Conservation (phyloP, 2,329 filamentous ascomycete species). For the Diaporthe sp. region DNA sequence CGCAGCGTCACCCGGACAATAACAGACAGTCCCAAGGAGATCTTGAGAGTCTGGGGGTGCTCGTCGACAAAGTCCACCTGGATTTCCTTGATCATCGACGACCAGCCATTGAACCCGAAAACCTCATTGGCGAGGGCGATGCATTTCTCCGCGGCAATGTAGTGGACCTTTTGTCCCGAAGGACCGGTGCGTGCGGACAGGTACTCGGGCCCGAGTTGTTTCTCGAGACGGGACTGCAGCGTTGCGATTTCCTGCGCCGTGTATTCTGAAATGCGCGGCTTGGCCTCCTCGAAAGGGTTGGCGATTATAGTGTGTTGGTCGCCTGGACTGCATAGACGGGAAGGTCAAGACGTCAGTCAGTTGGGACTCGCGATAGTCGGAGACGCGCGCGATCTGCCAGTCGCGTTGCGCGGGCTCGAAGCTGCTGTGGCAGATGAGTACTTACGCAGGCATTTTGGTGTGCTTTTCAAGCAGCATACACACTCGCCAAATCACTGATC, state of each 20-base stretch:
- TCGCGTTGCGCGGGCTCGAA: conserved; percentile 38
- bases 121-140: conserved; percentile 96
- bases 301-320: conserved; percentile 73
- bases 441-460: conserved; percentile 60
- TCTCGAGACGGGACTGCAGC: conserved; percentile 87
- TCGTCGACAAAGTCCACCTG: conserved; percentile 97
- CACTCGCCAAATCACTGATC: background rate
- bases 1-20: conserved; percentile 90
- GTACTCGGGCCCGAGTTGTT: conserved; percentile 95
- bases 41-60: conserved; percentile 79
- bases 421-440: conserved; percentile 39
- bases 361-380: background rate
- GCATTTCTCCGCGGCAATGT: conserved; percentile 95
- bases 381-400: background rate
- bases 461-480: conserved; percentile 18
- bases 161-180: conserved; percentile 88
- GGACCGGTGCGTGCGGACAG: conserved; percentile 89
- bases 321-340: conserved; percentile 66
- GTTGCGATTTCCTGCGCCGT: conserved; percentile 93
- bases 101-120: conserved; percentile 98
- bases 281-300: conserved; percentile 86
- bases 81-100: conserved; percentile 92
- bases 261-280: conserved; percentile 80
- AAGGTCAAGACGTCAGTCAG: background rate
- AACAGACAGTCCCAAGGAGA: conserved; percentile 89